Evolutionary conservation across 2,329 filamentous ascomycete genomes (phyloP), one percentile per base, ranked within the genome.

Genomic region (Dactylellina haptotyla): DNA sequence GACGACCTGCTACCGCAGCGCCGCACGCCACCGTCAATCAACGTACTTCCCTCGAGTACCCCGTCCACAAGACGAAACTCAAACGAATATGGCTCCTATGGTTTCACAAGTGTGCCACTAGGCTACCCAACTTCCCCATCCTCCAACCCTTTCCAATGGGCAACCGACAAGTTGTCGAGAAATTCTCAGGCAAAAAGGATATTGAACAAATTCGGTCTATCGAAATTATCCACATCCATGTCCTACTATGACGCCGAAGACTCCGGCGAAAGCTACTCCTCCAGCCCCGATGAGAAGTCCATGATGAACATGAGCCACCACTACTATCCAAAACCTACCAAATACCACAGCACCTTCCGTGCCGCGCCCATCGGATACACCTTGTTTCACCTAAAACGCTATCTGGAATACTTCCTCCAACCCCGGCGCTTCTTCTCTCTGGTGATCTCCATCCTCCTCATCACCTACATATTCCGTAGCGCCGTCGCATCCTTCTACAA

Each of bases 331-430:
- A 73, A 66, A 37, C 69, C 61, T 10, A 28, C 54, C 8, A 73
- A 66, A 66, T 73, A 66, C 56, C 69, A 73, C 48, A 66, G 69
- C 54, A 62, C 69, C 9, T 73, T 73, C 48, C 61, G 69, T 34
- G 30, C 61, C 14, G 69, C 61, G 3, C 69, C 69, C 2, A 41
- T 73, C 34, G 69, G 69, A 16, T 73, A 73, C 16, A 57, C 69
- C 4, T 0, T 66, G 9, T 73, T 73, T 50, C 61, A 73, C 25
- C 48, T 73, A 32, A 73, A 73, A 51, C 69, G 69, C 26, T 43
- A 66, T 48, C 43, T 50, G 25, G 53, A 65, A 45, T 20, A 8
- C 4, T 50, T 73, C 3, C 43, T 73, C 8, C 48, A 50, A 18
- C 69, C 69, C n/a, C 69, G 69, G 12, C 69, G 69, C 12, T 34